Conservation (phyloP, 2,329 filamentous ascomycete genomes). For the Coniochaeta prunicola region DNA sequence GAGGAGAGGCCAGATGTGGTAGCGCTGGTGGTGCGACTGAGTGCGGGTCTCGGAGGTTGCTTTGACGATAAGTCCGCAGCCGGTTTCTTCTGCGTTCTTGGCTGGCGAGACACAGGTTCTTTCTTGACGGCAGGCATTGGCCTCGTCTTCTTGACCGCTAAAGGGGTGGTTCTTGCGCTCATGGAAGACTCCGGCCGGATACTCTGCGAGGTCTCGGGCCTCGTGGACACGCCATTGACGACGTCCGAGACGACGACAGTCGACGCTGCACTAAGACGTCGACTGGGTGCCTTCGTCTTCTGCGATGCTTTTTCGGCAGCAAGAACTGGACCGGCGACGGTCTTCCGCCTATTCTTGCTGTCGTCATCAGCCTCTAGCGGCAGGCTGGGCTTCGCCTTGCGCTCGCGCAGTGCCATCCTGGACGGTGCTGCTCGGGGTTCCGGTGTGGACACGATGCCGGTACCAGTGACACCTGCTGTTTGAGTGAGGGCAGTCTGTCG, state of each 20-base stretch:
- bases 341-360: slow-evolving; percentile 49
- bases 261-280: slow-evolving; percentile 44
- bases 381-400: slow-evolving; percentile 53
- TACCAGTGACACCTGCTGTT: background rate
- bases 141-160: slow-evolving; percentile 55
- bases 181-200: slow-evolving; percentile 33
- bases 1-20: background rate
- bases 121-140: slow-evolving; percentile 32
- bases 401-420: slow-evolving; percentile 63
- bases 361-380: slow-evolving; percentile 36
- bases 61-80: slow-evolving; percentile 7
- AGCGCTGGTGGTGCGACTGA: slow-evolving; percentile 5
- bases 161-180: slow-evolving; percentile 28
- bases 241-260: slow-evolving; percentile 20
- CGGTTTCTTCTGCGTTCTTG: slow-evolving; percentile 30
- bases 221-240: slow-evolving; percentile 11
- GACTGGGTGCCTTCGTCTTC: slow-evolving; percentile 20
- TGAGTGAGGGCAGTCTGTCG: slow-evolving; percentile 44
- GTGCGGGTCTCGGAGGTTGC: slow-evolving; percentile 5
- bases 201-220: slow-evolving; percentile 34
- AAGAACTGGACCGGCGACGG: slow-evolving; percentile 46
- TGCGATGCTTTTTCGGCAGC: slow-evolving; percentile 33
- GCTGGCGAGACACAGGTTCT: slow-evolving; percentile 17
- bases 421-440: slow-evolving; percentile 14
- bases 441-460: slow-evolving; percentile 2